Evolutionary conservation across 495 filamentous ascomycete genomes (phyloP).

Genomic region (Chaetomium cochliodes): DNA sequence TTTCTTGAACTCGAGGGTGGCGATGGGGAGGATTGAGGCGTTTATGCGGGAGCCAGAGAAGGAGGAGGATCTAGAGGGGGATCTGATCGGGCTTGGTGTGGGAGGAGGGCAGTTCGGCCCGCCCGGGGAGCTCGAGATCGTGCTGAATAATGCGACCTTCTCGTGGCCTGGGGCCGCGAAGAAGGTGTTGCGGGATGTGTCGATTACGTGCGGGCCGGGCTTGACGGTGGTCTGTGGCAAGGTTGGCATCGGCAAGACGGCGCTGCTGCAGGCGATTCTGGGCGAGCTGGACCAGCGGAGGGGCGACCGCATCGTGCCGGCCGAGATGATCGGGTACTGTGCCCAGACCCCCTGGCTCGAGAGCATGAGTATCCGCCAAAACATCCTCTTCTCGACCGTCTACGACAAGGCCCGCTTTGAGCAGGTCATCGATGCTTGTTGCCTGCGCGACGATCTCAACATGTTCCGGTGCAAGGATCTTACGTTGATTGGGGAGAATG

Average conservation of each 20-base stretch:
- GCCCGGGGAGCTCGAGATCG: constrained; percentile 40
- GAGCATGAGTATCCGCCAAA: constrained; percentile 85
- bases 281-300: constrained; percentile 69
- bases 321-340: constrained; percentile 75
- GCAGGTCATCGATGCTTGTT: constrained; percentile 85
- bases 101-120: constrained; percentile 1
- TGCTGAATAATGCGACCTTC: constrained; percentile 64
- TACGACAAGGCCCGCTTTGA: constrained; percentile 82
- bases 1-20: constrained; percentile 70
- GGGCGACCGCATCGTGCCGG: constrained; percentile 59
- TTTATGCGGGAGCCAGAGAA: constrained; percentile 86
- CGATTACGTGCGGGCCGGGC: constrained; percentile 59
- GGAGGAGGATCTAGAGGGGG: constrained; percentile 43
- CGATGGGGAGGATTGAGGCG: constrained; percentile 72
- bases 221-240: constrained; percentile 65
- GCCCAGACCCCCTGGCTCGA: constrained; percentile 87
- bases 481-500: constrained; percentile 92
- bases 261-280: constrained; percentile 72
- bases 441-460: constrained; percentile 84
- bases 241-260: constrained; percentile 78
- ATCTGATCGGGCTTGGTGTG: constrained; percentile 19
- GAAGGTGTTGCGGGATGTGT: constrained; percentile 62
- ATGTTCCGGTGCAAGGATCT: constrained; percentile 88
- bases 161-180: constrained; percentile 67
- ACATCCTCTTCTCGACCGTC: constrained; percentile 73